Evolutionary conservation across 2,329 filamentous ascomycete species (phyloP), one percentile per base, ranked within the genome.

Genomic region (Ophiostoma ulmi): DNA sequence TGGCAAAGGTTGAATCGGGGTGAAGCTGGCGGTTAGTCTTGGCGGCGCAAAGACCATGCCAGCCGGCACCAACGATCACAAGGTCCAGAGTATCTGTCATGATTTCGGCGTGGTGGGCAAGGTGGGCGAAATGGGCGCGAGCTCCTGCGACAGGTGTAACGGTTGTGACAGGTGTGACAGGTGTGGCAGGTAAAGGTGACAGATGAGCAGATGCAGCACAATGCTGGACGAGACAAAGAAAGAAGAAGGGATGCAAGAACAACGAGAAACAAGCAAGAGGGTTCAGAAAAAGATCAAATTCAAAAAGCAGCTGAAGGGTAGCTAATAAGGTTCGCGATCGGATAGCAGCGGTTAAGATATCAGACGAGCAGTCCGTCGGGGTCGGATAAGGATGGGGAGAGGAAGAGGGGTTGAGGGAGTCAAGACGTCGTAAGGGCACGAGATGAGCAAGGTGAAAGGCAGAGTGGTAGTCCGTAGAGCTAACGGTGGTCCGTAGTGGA

Each of bases 21-120:
- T 90, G 82, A 55, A 88, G 76, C 73, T 87, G 81, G 69, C 84
- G 83, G 76, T 87, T 88, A 31, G 86, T 86, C 78, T 89, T 89
- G 67, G 89, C 86, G 26, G 85, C 83, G 1, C 82, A 84, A 41
- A 91, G 80, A 31, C 89, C 90, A 68, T 73, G 76, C 70, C 77
- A 74, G 67, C 78, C 86, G 44, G 86, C 85, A 69, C 84, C 84
- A 67, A 85, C 78, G 20, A 85, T 79, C n/a, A 82, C 82, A 58
- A 82, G 80, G 70, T 85, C 83, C 14, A 83, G 73, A 20, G 76
- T 77, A 72, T 85, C 83, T 2, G 72, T 31, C 17, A 71, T 13
- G 70, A 71, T 72, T 26, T 6, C 5, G n/a, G 22, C 3, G 52
- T 6, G 11, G 22, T 26, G 11, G n/a, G n/a, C 22, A 11, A 26